Evolutionary conservation across 306 rosid genomes (phyloP).

Genomic region (Calophaca sinica): DNA sequence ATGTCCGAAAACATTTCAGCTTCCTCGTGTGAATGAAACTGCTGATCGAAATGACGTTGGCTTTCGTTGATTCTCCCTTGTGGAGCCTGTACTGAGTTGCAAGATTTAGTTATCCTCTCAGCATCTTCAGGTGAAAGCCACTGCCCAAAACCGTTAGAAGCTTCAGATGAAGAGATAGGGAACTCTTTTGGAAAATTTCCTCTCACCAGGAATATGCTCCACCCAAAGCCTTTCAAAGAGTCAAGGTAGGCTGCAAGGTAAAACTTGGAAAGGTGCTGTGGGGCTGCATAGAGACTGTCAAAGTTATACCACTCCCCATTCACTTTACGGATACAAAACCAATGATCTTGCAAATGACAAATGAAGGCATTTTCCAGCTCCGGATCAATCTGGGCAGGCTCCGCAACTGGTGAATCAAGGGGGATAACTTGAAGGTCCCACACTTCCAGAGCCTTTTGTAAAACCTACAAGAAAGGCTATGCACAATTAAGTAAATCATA

Average conservation of each 20-base stretch:
- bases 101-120: constrained; percentile 89
- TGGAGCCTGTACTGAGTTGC: constrained; percentile 74
- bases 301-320: constrained; percentile 96
- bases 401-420: constrained; percentile 95
- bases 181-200: constrained; percentile 95
- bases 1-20: constrained; percentile 62
- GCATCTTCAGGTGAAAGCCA: constrained; percentile 98
- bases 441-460: constrained; percentile 95
- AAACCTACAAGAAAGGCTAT: constrained; percentile 67
- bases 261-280: constrained; percentile 91
- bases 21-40: constrained; percentile 58
- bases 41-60: constrained; percentile 50
- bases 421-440: constrained; percentile 99
- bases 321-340: constrained; percentile 98
- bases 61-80: constrained; percentile 51
- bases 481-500: constrained; percentile 33
- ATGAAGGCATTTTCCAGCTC: constrained; percentile 92
- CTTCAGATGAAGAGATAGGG: constrained; percentile 84
- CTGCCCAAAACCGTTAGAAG: constrained; percentile 93
- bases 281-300: constrained; percentile 97
- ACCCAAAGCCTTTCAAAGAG: constrained; percentile 89
- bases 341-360: constrained; percentile 93
- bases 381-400: constrained; percentile 98
- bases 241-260: constrained; percentile 96
- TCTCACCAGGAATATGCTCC: constrained; percentile 98